Evolutionary conservation across 768 basidiomycete species (phyloP).

Genomic region (Phanerochaete carnosa): DNA sequence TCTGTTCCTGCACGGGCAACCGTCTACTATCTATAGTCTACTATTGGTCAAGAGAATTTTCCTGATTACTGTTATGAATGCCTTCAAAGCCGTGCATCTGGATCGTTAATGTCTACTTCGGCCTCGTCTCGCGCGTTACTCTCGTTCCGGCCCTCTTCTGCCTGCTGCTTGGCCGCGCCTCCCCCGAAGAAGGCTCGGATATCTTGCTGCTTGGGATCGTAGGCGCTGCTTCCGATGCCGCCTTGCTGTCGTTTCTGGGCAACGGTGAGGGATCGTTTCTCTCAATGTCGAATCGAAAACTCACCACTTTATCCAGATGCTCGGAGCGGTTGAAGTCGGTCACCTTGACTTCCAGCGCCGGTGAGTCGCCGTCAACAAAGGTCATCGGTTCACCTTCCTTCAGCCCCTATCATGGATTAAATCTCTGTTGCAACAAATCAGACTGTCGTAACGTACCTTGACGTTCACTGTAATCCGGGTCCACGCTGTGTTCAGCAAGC

Average conservation of each 20-base stretch:
- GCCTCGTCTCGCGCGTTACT: constrained; percentile 29
- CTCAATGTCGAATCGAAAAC: constrained; percentile 21
- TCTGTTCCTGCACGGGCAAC: background rate
- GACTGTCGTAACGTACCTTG: background rate
- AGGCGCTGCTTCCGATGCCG: constrained; percentile 66
- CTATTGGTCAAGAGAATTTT: background rate
- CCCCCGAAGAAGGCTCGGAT: constrained; percentile 73
- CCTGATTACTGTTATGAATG: background rate
- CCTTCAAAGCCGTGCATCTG: background rate
- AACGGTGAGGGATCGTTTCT: background rate
- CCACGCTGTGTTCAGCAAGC: constrained; percentile 72
- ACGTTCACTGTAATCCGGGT: constrained; percentile 49
- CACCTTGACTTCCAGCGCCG: constrained; percentile 41
- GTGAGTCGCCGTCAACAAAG: constrained; percentile 23
- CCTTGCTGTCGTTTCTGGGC: constrained; percentile 68
- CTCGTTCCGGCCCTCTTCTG: constrained; percentile 24
- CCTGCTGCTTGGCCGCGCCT: constrained; percentile 1
- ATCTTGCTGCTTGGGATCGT: constrained; percentile 73
- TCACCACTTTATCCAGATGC: constrained; percentile 56
- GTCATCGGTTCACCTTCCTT: constrained; percentile 20
- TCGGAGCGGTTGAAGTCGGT: constrained; percentile 52
- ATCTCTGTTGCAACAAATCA: no score
- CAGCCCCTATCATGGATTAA: constrained; percentile 22
- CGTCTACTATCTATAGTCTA: background rate
- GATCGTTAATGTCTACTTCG: constrained; percentile 18